Evolutionary conservation across 768 basidiomycete species (phyloP).

Genomic region (Boletus fagicola): DNA sequence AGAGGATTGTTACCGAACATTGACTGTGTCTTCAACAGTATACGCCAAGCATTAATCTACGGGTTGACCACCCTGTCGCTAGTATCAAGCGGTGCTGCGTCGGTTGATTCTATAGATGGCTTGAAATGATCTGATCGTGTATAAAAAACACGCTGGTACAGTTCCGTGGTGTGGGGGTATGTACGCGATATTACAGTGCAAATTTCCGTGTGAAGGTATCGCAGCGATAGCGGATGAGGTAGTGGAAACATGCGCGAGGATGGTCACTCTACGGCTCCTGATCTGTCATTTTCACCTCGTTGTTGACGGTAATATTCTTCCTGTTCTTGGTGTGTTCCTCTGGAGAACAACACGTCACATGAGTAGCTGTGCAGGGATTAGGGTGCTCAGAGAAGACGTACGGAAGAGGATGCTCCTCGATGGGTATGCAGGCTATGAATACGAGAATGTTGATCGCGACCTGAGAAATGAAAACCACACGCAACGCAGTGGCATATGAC

Average conservation of each 20-base stretch:
- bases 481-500: conserved; percentile 78
- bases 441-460: conserved; percentile 62
- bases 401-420: conserved; percentile 71
- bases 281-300: conserved; percentile 20
- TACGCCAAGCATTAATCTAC: conserved; percentile 2
- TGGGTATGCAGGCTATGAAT: conserved; percentile 68
- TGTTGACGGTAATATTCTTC: conserved; percentile 52
- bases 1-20: conserved; percentile 39
- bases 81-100: background rate
- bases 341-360: conserved; percentile 28
- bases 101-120: background rate
- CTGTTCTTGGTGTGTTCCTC: conserved; percentile 63
- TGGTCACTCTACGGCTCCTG: conserved; percentile 18
- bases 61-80: background rate
- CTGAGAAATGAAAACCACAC: conserved; percentile 81
- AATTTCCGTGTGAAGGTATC: conserved; percentile 28
- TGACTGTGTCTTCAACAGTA: conserved; percentile 6
- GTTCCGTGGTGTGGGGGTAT: conserved; percentile 24
- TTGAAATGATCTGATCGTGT: conserved; percentile 11
- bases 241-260: conserved; percentile 9
- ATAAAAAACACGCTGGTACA: conserved; percentile 23
- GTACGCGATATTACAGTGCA: conserved; percentile 30
- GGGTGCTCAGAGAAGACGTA: conserved; percentile 16
- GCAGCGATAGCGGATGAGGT: conserved; percentile 8
- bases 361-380: conserved; percentile 16